Evolutionary conservation across 495 filamentous ascomycete genomes (phyloP).

Genomic region (Aspergillus affinis): DNA sequence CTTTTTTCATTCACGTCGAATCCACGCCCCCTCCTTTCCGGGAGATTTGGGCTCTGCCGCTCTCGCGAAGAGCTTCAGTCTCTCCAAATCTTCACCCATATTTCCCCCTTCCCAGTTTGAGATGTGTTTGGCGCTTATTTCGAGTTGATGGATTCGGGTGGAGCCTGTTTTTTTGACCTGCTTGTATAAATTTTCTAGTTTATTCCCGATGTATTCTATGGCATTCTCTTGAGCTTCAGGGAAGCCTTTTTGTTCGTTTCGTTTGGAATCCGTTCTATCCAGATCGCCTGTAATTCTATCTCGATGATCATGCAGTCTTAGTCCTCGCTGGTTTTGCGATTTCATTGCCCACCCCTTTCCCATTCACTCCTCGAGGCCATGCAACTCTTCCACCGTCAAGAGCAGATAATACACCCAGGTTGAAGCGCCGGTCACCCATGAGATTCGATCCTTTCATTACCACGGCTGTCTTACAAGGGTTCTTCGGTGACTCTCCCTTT

Average conservation of each 20-base stretch:
- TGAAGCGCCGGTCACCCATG: neutral
- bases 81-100: constrained; percentile 12
- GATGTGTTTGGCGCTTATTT: constrained; percentile 19
- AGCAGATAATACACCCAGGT: neutral
- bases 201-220: constrained; percentile 7
- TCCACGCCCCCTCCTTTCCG: neutral
- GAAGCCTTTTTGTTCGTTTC: constrained; percentile 11
- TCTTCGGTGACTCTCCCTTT: no score
- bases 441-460: no score
- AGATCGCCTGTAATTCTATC: constrained; percentile 38
- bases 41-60: constrained; percentile 23
- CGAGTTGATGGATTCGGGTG: constrained; percentile 20
- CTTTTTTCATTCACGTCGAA: constrained; percentile 17
- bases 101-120: constrained; percentile 9
- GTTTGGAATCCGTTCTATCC: constrained; percentile 8
- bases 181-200: constrained; percentile 26
- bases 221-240: constrained; percentile 1
- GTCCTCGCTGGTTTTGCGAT: constrained; percentile 10
- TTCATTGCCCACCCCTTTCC: neutral
- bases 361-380: neutral
- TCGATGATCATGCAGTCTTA: constrained; percentile 37
- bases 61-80: constrained; percentile 5
- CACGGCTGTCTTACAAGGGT: no score
- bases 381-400: neutral
- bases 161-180: constrained; percentile 16